Evolutionary conservation across 2,329 filamentous ascomycete genomes (phyloP), one percentile per base, ranked within the genome.

Genomic region (Cordyceps tenuipes): DNA sequence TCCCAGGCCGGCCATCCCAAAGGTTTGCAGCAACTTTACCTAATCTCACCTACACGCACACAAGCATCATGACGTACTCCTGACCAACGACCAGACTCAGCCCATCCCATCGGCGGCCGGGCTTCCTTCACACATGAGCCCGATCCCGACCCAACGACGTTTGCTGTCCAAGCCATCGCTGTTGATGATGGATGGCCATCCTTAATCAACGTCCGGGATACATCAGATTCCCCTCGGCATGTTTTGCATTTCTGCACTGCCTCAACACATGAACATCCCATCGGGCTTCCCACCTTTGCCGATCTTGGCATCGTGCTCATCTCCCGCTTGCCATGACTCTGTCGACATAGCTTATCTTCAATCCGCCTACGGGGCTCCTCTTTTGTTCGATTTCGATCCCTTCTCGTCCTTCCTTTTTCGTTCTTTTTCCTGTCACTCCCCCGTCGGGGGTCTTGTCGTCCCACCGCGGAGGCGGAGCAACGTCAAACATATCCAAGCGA

Each of bases 381-480:
- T 43, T 58, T 50, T 29, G 13, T 17, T 31, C 55, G 55, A 58
- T 58, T 50, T 34, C 47, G 55, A 58, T 58, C 55, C 47, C n/a
- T 31, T 23, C 21, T 15, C n/a, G 2, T 12, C 19, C 19, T 49
- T 49, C 19, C 19, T 21, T 29, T 49, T 17, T 41, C 8, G 12
- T 48, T 19, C 17, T 50, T 50, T 2, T 12, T n/a, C 48, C 19
- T 36, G 34, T 36, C 34, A 5, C 13, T 34, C n/a, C 31, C 23
- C 10, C 5, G 44, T 26, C 2, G 44, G 12, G 19, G 19, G 10
- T 19, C 10, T 19, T 29, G 26, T 29, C 34, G n/a, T 57, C 34
- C 55, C 55, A 57, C 34, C 26, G 55, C 34, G 44, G 19, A 49
- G 46, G 55, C 55, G 55, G 55, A 57, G 55, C 54, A 57, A 48